Base-by-base conservation (phyloP, 2,329 filamentous ascomycete genomes). In the Penicillium brevicompactum region DNA sequence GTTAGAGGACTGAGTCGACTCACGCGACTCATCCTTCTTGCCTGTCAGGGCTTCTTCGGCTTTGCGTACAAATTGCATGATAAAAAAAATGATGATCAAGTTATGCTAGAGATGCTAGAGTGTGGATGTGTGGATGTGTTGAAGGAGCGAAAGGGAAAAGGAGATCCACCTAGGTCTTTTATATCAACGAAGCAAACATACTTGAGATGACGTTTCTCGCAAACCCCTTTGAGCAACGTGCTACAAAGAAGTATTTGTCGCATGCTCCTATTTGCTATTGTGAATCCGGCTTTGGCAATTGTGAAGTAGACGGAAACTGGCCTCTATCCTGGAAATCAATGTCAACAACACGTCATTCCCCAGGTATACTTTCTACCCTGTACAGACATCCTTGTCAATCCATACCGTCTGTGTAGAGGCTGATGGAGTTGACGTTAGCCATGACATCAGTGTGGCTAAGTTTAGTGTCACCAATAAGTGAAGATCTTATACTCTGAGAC, bases 31-130 rank as follows among this genome's bases (percentile, higher is more conserved):
- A 22, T 60, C 49, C 53, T 70, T 62, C 56, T 72, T 61, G 22
- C 70, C 64, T 40, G 59, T 61, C 48, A 80, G 46, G 56, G 66
- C 73, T 9, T 78, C 73, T 68, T 79, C 79, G 37, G 76, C 73
- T 59, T 79, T 80, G 64, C 79, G 71, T 53, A 78, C 64, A 51
- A 76, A 51, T 10, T 55, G 32, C 52, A 55, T 55, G 9, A 34
- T 51, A 32, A 18, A n/a, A 18, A n/a, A 24, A 31, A 14, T 30
- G 8, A 49, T 48, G 21, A 13, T 41, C 7, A 11, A 53, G 45
- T 21, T 38, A 13, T 43, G 10, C 3, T 40, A 14, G 32, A 22
- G 37, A 7, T 18, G 18, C 18, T 18, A 18, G 18, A 18, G 18
- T 18, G 18, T 18, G 5, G 13, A 44, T 21, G 16, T 30, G 18